phyloP scores from a whole-genome alignment of 108 stramenopile species.

The Seminavis robusta region DNA sequence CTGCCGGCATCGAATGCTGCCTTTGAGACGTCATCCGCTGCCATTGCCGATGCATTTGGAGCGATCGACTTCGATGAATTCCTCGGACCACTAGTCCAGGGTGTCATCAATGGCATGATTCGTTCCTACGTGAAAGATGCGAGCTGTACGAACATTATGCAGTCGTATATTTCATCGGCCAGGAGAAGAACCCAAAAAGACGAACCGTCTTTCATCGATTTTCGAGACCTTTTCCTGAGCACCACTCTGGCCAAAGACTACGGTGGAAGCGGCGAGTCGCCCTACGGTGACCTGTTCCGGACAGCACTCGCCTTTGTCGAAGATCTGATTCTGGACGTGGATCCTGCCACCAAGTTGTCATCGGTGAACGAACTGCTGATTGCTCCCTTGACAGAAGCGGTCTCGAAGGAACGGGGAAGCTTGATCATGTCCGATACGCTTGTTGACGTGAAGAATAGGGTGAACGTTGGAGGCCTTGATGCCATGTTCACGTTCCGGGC shows the following conservation, averaged over 20 bases:
- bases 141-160: no score
- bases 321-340: conserved; percentile 31
- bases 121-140: no score
- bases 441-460: conserved; percentile 20
- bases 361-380: conserved; percentile 61
- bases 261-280: conserved; percentile 42
- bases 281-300: conserved; percentile 60
- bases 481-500: conserved; percentile 48
- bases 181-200: no score
- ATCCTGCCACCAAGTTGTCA: conserved; percentile 42
- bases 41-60: no score
- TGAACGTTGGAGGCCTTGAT: conserved; percentile 59
- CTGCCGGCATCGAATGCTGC: no score
- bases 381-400: conserved; percentile 39
- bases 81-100: no score
- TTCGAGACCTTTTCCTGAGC: conserved; percentile 60
- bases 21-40: no score
- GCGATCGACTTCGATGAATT: no score
- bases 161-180: no score
- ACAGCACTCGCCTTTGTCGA: conserved; percentile 25
- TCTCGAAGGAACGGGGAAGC: no score
- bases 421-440: conserved; percentile 18
- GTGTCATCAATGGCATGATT: no score
- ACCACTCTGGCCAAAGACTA: conserved; percentile 15
- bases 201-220: conserved; percentile 42